Conservation (phyloP, 2,329 filamentous ascomycete species). For the Ceratocystis diversiconidia region DNA sequence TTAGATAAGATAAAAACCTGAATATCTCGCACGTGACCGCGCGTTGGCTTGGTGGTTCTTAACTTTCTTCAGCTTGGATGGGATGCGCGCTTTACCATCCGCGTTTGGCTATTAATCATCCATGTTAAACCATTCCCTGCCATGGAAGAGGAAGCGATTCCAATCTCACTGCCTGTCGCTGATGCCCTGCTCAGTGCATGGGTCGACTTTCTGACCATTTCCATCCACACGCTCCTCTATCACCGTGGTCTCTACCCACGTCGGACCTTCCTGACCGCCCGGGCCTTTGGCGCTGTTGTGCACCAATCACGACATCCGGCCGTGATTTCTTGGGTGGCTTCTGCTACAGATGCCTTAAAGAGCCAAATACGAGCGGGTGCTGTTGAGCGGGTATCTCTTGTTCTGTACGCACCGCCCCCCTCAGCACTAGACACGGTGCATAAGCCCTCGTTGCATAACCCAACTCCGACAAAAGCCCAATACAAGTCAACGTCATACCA, state of each 20-base stretch:
- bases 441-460: not conserved
- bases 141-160: not conserved
- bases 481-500: not conserved
- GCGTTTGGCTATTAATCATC: not conserved
- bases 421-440: conserved; percentile 11
- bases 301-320: conserved; percentile 75
- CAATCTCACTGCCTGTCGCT: conserved; percentile 30
- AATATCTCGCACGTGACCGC: conserved; percentile 12
- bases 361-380: conserved; percentile 49
- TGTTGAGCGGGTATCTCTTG: conserved; percentile 35
- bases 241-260: conserved; percentile 67
- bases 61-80: not conserved
- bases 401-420: conserved; percentile 28
- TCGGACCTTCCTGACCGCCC: conserved; percentile 61
- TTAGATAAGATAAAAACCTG: not conserved
- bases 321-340: conserved; percentile 73
- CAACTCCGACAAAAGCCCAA: not conserved
- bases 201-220: conserved; percentile 64
- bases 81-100: not conserved
- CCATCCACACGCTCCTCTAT: conserved; percentile 75
- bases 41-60: conserved; percentile 6
- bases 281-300: conserved; percentile 72
- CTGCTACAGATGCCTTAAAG: conserved; percentile 60
- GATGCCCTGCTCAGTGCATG: conserved; percentile 53
- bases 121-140: not conserved